phyloP scores from a whole-genome alignment of 2,329 filamentous ascomycete species.

The Esteya vermicola region DNA sequence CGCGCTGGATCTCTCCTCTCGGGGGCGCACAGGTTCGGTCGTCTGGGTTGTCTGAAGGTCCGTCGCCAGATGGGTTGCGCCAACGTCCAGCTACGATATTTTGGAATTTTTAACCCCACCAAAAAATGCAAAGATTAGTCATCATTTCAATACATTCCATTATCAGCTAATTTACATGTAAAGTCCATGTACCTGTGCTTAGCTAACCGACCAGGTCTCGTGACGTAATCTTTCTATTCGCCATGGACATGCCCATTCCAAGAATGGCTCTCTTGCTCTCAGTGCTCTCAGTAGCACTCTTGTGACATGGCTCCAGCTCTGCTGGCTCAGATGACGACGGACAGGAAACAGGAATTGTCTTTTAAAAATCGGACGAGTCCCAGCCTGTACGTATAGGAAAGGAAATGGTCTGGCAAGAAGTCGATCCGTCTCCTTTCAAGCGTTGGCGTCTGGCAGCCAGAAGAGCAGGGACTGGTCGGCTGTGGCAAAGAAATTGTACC shows the following conservation, averaged over 20 bases:
- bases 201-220: neutral
- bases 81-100: no score
- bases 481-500: constrained; percentile 82
- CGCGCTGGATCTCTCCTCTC: no score
- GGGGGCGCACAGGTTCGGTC: no score
- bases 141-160: neutral
- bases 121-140: neutral
- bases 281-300: no score
- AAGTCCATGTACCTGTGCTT: neutral
- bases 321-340: no score
- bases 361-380: no score
- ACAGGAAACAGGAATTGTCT: neutral
- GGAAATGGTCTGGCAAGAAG: neutral
- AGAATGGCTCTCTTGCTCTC: no score
- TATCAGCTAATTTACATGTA: neutral
- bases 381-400: no score
- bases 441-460: constrained; percentile 58
- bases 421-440: constrained; percentile 14
- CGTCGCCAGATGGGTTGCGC: no score
- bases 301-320: no score
- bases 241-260: neutral
- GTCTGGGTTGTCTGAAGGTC: no score
- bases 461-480: constrained; percentile 75
- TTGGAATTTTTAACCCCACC: neutral
- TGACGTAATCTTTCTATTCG: neutral